These are phyloP conservation scores for Knufia fluminis DNA, from an alignment of 2,329 filamentous ascomycete species.

Conservation along the genomic window DNA sequence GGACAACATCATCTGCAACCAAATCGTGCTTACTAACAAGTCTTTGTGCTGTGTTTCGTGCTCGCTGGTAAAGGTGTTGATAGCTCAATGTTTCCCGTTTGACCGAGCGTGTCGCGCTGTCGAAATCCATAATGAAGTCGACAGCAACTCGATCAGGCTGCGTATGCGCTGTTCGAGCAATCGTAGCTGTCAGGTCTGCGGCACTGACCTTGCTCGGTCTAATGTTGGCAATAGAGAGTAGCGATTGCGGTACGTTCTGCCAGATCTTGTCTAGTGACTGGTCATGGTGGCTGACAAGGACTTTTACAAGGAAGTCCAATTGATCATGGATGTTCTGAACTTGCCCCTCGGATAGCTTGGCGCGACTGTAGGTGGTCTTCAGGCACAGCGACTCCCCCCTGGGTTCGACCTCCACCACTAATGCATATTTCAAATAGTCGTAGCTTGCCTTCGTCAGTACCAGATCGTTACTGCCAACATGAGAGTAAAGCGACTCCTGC, in stretches of 20 bases:
- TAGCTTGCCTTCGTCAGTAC: conserved; percentile 51
- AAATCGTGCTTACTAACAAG: conserved; percentile 42
- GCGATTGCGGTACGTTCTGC: conserved; percentile 9
- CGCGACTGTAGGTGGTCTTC: conserved; percentile 47
- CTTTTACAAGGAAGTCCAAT: conserved; percentile 44
- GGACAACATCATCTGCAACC: conserved; percentile 50
- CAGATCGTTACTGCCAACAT: conserved; percentile 27
- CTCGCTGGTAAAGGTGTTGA: conserved; percentile 49
- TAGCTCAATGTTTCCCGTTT: conserved; percentile 50
- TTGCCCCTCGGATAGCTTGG: conserved; percentile 47
- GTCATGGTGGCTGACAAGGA: conserved; percentile 34
- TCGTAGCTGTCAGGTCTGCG: conserved; percentile 42
- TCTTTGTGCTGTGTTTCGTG: conserved; percentile 55
- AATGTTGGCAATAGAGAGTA: conserved; percentile 44
- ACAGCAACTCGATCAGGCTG: conserved; percentile 53
- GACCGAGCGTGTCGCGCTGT: conserved; percentile 24
- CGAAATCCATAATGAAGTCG: conserved; percentile 49
- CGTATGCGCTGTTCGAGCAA: conserved; percentile 45
- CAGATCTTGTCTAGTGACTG: conserved; percentile 25
- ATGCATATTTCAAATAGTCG: conserved; percentile 66
- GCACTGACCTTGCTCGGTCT: conserved; percentile 28
- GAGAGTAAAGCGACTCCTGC: conserved; percentile 57
- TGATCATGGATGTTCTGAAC: conserved; percentile 51
- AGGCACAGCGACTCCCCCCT: conserved; percentile 35
- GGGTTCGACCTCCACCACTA: conserved; percentile 71